phyloP scores from a whole-genome alignment of 352 stramenopile genomes.

The Globisporangium splendens region DNA sequence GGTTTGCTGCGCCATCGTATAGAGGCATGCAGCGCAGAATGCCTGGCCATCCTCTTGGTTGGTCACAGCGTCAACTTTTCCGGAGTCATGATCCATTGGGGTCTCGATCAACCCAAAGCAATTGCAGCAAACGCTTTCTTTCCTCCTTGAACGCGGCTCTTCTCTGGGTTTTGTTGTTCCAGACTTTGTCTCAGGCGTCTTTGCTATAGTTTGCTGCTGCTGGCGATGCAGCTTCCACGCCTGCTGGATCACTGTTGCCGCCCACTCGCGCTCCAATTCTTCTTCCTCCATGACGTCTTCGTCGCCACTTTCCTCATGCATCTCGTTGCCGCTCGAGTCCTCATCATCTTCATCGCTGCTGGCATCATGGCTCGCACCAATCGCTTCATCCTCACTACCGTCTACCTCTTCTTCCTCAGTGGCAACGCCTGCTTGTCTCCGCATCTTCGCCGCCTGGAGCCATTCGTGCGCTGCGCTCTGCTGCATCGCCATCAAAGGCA shows the following conservation, averaged over 20 bases:
- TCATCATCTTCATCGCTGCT: background rate
- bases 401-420: too few relatives aligned
- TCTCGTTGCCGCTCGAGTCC: background rate
- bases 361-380: too few relatives aligned
- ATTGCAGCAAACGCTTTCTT: constrained; percentile 25
- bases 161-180: background rate
- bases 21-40: constrained; percentile 31
- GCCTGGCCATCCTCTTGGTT: constrained; percentile 14
- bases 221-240: constrained; percentile 5
- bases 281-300: too few relatives aligned
- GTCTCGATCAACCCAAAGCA: constrained; percentile 33
- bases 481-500: too few relatives aligned
- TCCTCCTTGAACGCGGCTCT: background rate
- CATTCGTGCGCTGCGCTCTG: too few relatives aligned
- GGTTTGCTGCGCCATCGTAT: constrained; percentile 11
- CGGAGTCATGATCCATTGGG: background rate
- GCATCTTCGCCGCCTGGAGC: too few relatives aligned
- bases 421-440: too few relatives aligned
- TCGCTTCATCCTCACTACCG: too few relatives aligned
- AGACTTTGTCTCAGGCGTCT: too few relatives aligned
- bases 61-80: background rate
- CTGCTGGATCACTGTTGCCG: constrained; percentile 14
- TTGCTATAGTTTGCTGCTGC: background rate
- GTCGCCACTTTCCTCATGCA: background rate
- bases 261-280: constrained; percentile 11